These are phyloP conservation scores for Echium plantagineum DNA, from an alignment of 257 asterid species.

Conservation along the genomic window DNA sequence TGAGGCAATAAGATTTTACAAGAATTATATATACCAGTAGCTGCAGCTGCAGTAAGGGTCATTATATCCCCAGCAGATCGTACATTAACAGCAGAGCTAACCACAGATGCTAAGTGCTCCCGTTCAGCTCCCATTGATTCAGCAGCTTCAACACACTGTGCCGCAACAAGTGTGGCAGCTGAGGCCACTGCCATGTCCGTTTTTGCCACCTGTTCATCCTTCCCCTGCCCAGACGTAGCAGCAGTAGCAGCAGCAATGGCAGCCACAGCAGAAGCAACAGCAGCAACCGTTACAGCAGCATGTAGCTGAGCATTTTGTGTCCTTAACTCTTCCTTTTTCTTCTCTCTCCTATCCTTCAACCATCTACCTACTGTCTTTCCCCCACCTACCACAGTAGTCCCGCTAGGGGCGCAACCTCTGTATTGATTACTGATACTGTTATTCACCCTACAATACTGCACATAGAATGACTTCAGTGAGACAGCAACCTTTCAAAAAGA, in stretches of 20 bases:
- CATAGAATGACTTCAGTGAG: conserved; percentile 4
- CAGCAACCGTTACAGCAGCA: conserved; percentile 94
- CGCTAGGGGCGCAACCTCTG: conserved; percentile 14
- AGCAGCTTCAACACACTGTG: conserved; percentile 95
- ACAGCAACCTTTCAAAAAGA: background rate
- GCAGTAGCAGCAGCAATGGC: conserved; percentile 97
- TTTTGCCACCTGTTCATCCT: conserved; percentile 39
- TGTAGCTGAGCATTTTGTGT: conserved; percentile 90
- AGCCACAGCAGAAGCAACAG: conserved; percentile 90
- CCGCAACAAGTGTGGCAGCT: conserved; percentile 51
- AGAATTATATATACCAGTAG: conserved; percentile 51
- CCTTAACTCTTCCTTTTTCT: conserved; percentile 89
- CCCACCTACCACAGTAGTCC: conserved; percentile 38
- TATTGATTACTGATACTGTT: conserved; percentile 41
- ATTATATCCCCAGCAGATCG: conserved; percentile 88
- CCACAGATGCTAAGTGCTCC: conserved; percentile 67
- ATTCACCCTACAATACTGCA: conserved; percentile 45
- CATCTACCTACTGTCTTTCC: conserved; percentile 92
- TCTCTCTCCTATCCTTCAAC: conserved; percentile 91
- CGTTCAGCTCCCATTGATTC: conserved; percentile 98
- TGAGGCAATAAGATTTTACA: too few species aligned
- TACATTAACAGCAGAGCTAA: conserved; percentile 89
- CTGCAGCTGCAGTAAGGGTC: conserved; percentile 97
- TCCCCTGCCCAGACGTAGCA: conserved; percentile 52
- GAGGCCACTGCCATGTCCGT: too few species aligned